A percentile compares a stretch with the other conserved stretches of the same genome.
Conservation (phyloP, 352 stramenopile genomes). For the Phytophthora chlamydospora region DNA sequence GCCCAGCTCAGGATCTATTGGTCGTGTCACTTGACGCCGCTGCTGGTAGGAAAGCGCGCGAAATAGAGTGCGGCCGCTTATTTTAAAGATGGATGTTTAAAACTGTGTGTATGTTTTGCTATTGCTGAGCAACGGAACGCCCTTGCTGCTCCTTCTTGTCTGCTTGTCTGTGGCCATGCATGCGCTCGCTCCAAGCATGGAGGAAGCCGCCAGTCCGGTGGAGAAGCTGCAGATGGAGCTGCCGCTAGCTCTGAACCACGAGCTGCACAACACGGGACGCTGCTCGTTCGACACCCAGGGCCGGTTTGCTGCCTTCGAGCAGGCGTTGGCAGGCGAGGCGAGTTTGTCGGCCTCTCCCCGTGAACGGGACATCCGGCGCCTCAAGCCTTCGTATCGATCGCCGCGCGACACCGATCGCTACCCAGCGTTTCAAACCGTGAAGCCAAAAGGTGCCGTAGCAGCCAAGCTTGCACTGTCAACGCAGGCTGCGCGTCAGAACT, state of each 20-base stretch:
- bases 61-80: conserved; percentile 33
- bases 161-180: conserved; percentile 3
- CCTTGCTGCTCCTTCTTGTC: background rate
- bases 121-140: conserved; percentile 18
- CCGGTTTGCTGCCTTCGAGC: conserved; percentile 40
- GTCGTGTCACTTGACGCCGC: conserved; percentile 17
- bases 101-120: conserved; percentile 7
- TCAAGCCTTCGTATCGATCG: conserved; percentile 32
- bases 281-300: conserved; percentile 51
- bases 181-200: conserved; percentile 5
- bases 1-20: conserved; percentile 24
- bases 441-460: conserved; percentile 29
- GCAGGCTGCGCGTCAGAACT: conserved; percentile 50
- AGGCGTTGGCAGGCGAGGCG: conserved; percentile 23
- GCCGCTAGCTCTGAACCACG: conserved; percentile 15
- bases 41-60: background rate
- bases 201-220: conserved; percentile 6
- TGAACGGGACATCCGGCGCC: conserved; percentile 27
- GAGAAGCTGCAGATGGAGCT: conserved; percentile 26
- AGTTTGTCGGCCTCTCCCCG: conserved; percentile 13
- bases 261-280: conserved; percentile 35
- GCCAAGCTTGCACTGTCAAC: conserved; percentile 38
- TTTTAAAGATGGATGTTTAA: conserved; percentile 26
- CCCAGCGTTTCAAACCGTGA: conserved; percentile 37
- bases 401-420: conserved; percentile 26